phyloP scores from a whole-genome alignment of 257 asterid species.

The Cruciata laevipes region DNA sequence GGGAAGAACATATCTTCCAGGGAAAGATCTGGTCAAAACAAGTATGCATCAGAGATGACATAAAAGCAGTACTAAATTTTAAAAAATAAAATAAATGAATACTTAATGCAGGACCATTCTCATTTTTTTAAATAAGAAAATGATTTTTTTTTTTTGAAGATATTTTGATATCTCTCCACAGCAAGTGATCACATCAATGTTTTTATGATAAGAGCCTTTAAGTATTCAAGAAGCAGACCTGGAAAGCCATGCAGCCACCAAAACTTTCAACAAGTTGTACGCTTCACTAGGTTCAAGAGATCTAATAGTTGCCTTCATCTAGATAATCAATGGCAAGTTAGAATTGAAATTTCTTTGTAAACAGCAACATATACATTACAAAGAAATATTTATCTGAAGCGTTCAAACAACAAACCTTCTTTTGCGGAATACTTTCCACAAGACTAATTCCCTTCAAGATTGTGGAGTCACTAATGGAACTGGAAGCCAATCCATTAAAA shows the following conservation, averaged over 20 bases:
- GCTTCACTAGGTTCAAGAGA: slow-evolving; percentile 64
- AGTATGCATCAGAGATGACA: slow-evolving; percentile 6
- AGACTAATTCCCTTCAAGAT: slow-evolving; percentile 51
- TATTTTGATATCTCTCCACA: no score
- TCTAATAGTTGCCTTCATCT: slow-evolving; percentile 56
- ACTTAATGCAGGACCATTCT: neutral
- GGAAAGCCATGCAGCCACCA: slow-evolving; percentile 65
- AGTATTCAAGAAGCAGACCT: slow-evolving; percentile 41
- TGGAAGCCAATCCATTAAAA: slow-evolving; percentile 25
- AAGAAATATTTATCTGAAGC: neutral
- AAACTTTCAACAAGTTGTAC: slow-evolving; percentile 42
- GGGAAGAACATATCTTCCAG: slow-evolving; percentile 56
- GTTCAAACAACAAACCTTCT: slow-evolving; percentile 41
- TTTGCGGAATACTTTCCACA: slow-evolving; percentile 44
- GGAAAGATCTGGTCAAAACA: slow-evolving; percentile 42
- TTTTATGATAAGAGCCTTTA: neutral
- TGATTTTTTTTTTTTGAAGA: no score
- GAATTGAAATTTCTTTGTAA: neutral
- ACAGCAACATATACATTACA: neutral
- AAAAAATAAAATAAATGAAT: neutral
- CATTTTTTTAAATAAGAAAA: no score
- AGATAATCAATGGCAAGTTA: slow-evolving; percentile 8
- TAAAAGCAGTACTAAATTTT: neutral
- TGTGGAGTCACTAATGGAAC: slow-evolving; percentile 33
- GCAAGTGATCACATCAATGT: neutral